Base-by-base conservation (phyloP, 1,139 yeast species). In the Saccharomyces hybrid region DNA sequence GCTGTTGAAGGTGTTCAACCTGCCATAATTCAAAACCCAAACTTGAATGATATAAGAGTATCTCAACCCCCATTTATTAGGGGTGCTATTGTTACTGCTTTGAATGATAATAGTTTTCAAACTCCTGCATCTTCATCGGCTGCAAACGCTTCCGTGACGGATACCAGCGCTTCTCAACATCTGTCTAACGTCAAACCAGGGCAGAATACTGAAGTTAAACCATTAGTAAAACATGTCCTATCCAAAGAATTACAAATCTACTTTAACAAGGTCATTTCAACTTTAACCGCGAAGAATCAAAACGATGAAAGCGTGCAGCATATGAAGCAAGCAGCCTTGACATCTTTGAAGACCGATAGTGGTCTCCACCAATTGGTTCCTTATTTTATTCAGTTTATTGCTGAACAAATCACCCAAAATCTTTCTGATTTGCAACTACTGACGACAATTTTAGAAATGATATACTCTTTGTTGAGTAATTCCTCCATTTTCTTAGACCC, bases 1-100 rank as follows among this genome's bases (percentile, higher is more conserved):
- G 98, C 99, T 0, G 88, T 95, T 56, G 99, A 95, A 72, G 99
- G 99, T 53, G 97, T 95, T 3, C 99, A 95, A 68, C 99, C 99
- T 1, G 86, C 95, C 52, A 93, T 95, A 55, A 96, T 97, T 1
- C 99, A 95, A 72, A 95, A 95, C 72, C 99, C 99, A 41, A 81
- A 87, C 48, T 82, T 91, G 26, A 78, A 84, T 46, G 95, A 86
- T 62, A 82, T 86, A 54, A 83, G 82, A 66, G 76, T 78, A 52
- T 69, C 85, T 27, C 84, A 88, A 46, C 86, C 71, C 19, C 73
- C 91, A 1, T 75, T 81, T 14, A 78, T 81, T 47, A 75, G 95
- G 65, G 95, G 95, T 48, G 88, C 91, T 5, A 82, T 87, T 61
- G 78, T 79, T 4, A 78, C 80, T 14, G 72, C 74, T 2, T 59